Conservation (phyloP, 768 basidiomycete species). For the Suillus americanus region DNA sequence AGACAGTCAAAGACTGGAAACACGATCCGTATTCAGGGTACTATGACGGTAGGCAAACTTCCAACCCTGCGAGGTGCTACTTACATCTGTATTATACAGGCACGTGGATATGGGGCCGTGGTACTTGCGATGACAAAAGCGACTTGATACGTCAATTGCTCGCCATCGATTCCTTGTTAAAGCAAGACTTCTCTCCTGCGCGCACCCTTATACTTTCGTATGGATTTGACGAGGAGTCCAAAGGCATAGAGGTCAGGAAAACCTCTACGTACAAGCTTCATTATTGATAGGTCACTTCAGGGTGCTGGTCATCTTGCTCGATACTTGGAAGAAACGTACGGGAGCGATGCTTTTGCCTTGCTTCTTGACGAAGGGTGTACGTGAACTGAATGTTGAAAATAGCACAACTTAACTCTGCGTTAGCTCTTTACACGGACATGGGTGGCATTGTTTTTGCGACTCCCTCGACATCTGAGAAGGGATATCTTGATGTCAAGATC, state of each 20-base stretch:
- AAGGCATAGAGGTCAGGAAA: constrained; percentile 40
- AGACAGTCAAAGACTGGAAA: constrained; percentile 53
- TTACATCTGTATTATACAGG: constrained; percentile 27
- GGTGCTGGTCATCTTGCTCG: constrained; percentile 49
- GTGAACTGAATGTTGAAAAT: constrained; percentile 11
- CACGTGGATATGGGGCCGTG: constrained; percentile 75
- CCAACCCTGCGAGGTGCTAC: background rate
- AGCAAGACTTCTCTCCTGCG: constrained; percentile 45
- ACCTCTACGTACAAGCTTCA: background rate
- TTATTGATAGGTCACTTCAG: constrained; percentile 29
- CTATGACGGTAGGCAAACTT: constrained; percentile 42
- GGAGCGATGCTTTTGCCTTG: constrained; percentile 66
- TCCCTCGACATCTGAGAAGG: constrained; percentile 71
- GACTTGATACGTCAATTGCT: constrained; percentile 54
- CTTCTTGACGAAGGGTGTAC: constrained; percentile 84
- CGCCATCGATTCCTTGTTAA: constrained; percentile 47
- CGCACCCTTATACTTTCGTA: constrained; percentile 40
- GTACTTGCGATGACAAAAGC: constrained; percentile 72
- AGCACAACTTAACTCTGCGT: background rate
- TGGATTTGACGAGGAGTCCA: constrained; percentile 57
- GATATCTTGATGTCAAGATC: constrained; percentile 59
- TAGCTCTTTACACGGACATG: constrained; percentile 5
- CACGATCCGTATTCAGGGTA: constrained; percentile 60
- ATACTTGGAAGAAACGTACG: constrained; percentile 57
- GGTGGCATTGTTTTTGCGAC: constrained; percentile 42